Evolutionary conservation across 106 monocot genomes (phyloP), one percentile per base, ranked within the genome.

Genomic region (Phalaenopsis equestris): DNA sequence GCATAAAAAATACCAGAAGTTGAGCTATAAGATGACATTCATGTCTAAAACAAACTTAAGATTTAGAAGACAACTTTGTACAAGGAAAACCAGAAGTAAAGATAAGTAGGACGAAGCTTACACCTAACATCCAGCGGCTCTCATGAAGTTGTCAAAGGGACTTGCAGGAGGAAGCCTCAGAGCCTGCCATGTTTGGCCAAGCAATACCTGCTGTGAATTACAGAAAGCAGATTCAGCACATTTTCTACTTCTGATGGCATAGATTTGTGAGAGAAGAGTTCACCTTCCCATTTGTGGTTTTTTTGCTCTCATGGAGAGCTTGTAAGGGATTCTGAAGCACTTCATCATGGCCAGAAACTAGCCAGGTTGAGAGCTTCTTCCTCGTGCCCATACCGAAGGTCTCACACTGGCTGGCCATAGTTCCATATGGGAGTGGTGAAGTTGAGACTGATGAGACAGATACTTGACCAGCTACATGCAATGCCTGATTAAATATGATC

Each of bases 111-210:
- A 52, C 12, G 12, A 52, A 52, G 52, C 52, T 52, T 52, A 52
- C 52, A 65, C 18, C 83, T 72, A 84, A 64, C 88, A 88, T 38
- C 86, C 76, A 9, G 92, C 93, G n/a, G 98, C 98, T 80, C 91
- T 94, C 84, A 94, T 75, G 84, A 99, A 99, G 87, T 99, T 99
- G 79, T 99, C 94, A 19, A 94, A 99, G 36, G 98, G 94, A 76
- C 98, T 99, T 2, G 98, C 94, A 12, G 98, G 98, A 16, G 98
- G 94, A 8, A 99, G 87, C 41, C 84, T 88, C 72, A 99, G 78
- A 8, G 84, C 80, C n/a, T 41, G 75, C 84, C 85, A 84, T 37
- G 83, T 80, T 74, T 96, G 87, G 0, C 73, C 56, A 9, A 77
- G 38, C 56, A 75, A n/a, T 6, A 42, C 83, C 75, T 77, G 49